Percentiles rank a stretch among this genome's conserved stretches.
phyloP scores from a whole-genome alignment of 129 eudicot species.

The Deinandra increscens region DNA sequence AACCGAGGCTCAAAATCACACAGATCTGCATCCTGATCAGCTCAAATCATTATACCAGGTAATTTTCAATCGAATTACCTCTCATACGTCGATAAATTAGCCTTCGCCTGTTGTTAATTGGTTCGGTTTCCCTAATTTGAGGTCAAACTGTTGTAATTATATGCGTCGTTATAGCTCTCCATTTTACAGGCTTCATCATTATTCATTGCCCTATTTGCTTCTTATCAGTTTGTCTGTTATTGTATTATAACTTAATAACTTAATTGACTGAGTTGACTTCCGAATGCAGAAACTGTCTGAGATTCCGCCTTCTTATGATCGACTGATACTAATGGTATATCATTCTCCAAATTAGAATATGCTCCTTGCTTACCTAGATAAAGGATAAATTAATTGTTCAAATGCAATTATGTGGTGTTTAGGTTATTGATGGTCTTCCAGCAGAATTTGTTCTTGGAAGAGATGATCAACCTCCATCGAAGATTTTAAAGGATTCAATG shows the following conservation, averaged over 20 bases:
- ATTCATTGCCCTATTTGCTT: too few relatives aligned
- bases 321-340: slow-evolving; percentile 72
- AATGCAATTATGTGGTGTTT: slow-evolving; percentile 29
- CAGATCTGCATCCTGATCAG: slow-evolving; percentile 47
- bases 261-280: slow-evolving; percentile 9
- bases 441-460: slow-evolving; percentile 96
- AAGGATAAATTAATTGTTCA: slow-evolving; percentile 16
- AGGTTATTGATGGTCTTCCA: slow-evolving; percentile 98
- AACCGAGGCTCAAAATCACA: slow-evolving; percentile 30
- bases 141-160: too few relatives aligned
- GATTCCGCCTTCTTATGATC: slow-evolving; percentile 62
- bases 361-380: neutral
- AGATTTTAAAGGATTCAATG: slow-evolving; percentile 62
- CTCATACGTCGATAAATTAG: too few relatives aligned
- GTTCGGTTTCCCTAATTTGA: too few relatives aligned
- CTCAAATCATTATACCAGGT: slow-evolving; percentile 73
- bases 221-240: neutral
- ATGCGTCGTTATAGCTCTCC: too few relatives aligned
- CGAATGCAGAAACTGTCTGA: slow-evolving; percentile 73
- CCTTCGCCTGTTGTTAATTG: neutral
- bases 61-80: neutral
- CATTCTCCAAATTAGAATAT: neutral
- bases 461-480: slow-evolving; percentile 63
- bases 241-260: slow-evolving; percentile 18
- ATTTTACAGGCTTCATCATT: too few relatives aligned